Evolutionary conservation across 2,329 filamentous ascomycete species (phyloP).

Genomic region (Diaporthe sp.): DNA sequence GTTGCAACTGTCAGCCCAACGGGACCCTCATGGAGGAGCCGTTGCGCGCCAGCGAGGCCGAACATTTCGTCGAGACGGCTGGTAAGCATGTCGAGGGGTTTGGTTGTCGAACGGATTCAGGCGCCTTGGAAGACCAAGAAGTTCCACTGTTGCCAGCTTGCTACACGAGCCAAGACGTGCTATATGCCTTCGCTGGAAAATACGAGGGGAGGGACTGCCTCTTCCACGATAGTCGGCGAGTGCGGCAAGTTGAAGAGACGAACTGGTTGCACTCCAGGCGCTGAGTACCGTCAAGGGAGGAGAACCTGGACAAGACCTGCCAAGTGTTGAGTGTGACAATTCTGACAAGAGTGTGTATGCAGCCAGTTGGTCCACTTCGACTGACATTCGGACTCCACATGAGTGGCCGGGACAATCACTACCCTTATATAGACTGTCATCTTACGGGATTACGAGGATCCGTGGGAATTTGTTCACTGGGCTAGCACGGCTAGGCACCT

Average conservation of each 20-base stretch:
- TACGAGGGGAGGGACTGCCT: neutral
- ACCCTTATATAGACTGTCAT: neutral
- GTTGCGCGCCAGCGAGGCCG: conserved; percentile 14
- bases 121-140: neutral
- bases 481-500: neutral
- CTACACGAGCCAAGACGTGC: neutral
- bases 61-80: conserved; percentile 28
- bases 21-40: conserved; percentile 9
- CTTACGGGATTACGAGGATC: neutral
- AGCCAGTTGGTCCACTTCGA: neutral
- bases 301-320: neutral
- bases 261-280: neutral
- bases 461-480: neutral
- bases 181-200: neutral
- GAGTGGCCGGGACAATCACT: conserved; percentile 5
- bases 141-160: neutral
- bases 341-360: neutral
- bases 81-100: conserved; percentile 30
- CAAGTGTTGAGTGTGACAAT: neutral
- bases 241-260: neutral
- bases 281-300: neutral
- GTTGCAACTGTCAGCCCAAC: conserved; percentile 35
- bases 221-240: neutral
- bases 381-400: neutral
- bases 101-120: neutral